Evolutionary conservation across 2,329 filamentous ascomycete genomes (phyloP).

Genomic region (Aulographum hederae): DNA sequence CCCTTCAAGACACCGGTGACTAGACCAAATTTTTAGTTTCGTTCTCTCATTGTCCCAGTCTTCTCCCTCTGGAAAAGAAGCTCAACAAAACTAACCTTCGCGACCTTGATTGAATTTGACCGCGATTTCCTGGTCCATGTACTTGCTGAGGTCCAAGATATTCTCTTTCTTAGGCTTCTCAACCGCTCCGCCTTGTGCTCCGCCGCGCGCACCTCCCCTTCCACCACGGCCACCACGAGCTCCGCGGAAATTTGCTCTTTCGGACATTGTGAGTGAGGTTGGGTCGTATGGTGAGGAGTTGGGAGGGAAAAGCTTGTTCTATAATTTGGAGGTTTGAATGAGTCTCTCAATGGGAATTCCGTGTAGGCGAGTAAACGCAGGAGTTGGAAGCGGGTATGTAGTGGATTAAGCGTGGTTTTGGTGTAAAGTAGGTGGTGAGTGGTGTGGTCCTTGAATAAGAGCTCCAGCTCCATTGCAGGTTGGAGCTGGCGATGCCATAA

Average conservation of each 20-base stretch:
- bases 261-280: slow-evolving; percentile 27
- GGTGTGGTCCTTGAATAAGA: too few relatives aligned
- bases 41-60: too few relatives aligned
- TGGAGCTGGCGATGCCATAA: too few relatives aligned
- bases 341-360: too few relatives aligned
- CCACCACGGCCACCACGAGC: slow-evolving; percentile 18
- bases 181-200: slow-evolving; percentile 23
- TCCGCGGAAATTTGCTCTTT: slow-evolving; percentile 33
- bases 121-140: slow-evolving; percentile 88
- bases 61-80: slow-evolving; percentile 2
- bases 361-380: too few relatives aligned
- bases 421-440: too few relatives aligned
- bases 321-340: too few relatives aligned
- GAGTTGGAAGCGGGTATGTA: too few relatives aligned
- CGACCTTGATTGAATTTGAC: slow-evolving; percentile 95
- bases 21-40: slow-evolving; percentile 24
- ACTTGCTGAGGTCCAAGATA: slow-evolving; percentile 86
- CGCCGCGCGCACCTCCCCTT: slow-evolving; percentile 13
- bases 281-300: slow-evolving; percentile 2
- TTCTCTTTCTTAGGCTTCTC: slow-evolving; percentile 96
- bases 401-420: too few relatives aligned
- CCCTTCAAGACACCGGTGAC: slow-evolving; percentile 83
- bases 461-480: too few relatives aligned
- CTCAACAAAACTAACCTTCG: slow-evolving; percentile 45
- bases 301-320: slow-evolving; percentile 1